Conservation (phyloP, 2,329 filamentous ascomycete genomes). For the Pyrenochaeta sp. region DNA sequence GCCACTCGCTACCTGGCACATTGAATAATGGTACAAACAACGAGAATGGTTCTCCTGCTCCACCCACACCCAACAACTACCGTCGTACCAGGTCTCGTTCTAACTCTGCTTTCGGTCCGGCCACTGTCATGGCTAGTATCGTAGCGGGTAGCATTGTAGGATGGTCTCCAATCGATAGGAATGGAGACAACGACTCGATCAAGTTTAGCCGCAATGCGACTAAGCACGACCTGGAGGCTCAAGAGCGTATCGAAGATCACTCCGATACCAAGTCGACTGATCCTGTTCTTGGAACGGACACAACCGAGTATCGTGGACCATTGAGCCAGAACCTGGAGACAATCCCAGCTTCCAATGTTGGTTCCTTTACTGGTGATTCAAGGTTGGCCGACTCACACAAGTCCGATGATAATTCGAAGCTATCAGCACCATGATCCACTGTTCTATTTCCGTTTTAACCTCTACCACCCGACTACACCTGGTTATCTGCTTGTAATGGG, state of each 20-base stretch:
- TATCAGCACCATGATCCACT: slow-evolving; percentile 7
- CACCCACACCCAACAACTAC: slow-evolving; percentile 64
- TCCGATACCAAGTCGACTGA: slow-evolving; percentile 59
- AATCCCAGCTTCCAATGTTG: slow-evolving; percentile 52
- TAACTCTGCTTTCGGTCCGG: slow-evolving; percentile 75
- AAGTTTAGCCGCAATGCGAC: slow-evolving; percentile 45
- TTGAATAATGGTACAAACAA: slow-evolving; percentile 61
- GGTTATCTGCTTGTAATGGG: too few relatives aligned
- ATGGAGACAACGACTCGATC: slow-evolving; percentile 51
- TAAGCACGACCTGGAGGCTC: slow-evolving; percentile 51
- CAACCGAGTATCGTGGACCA: slow-evolving; percentile 48
- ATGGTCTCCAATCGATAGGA: slow-evolving; percentile 75
- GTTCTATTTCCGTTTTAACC: neutral
- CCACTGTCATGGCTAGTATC: slow-evolving; percentile 83
- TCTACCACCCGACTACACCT: too few relatives aligned
- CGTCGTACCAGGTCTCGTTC: slow-evolving; percentile 70
- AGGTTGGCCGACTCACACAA: too few relatives aligned
- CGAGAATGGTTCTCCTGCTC: slow-evolving; percentile 52
- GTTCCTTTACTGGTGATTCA: slow-evolving; percentile 53
- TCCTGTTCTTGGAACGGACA: slow-evolving; percentile 54
- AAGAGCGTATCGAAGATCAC: slow-evolving; percentile 56
- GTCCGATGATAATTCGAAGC: too few relatives aligned
- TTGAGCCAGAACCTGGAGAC: slow-evolving; percentile 55
- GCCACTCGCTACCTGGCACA: slow-evolving; percentile 69
- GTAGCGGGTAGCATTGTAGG: slow-evolving; percentile 78